Evolutionary conservation across 208 protist genomes (phyloP).

Genomic region (Borovskyia barvae): DNA sequence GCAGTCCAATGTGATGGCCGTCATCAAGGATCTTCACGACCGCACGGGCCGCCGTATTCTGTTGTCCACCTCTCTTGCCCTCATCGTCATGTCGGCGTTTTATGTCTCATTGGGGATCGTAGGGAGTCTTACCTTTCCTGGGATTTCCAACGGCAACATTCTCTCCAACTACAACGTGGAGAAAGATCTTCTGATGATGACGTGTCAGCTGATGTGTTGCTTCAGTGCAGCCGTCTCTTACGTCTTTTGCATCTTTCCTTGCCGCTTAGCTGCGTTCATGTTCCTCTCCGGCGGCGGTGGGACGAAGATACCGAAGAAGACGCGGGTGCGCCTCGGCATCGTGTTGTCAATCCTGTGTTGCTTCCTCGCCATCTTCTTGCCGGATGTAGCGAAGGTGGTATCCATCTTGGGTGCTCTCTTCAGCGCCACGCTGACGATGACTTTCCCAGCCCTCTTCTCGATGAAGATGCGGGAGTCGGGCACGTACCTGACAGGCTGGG

Average conservation of each 20-base stretch:
- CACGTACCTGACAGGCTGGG: constrained; percentile 49
- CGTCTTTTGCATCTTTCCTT: constrained; percentile 78
- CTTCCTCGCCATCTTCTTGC: constrained; percentile 60
- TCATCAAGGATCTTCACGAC: constrained; percentile 81
- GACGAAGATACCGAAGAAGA: constrained; percentile 58
- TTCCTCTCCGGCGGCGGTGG: constrained; percentile 50
- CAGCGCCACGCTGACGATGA: constrained; percentile 81
- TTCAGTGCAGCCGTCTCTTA: constrained; percentile 69
- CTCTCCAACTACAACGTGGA: constrained; percentile 55
- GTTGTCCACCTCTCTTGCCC: constrained; percentile 55
- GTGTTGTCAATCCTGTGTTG: constrained; percentile 30
- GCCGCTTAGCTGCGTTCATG: constrained; percentile 67
- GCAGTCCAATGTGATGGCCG: constrained; percentile 80
- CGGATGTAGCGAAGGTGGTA: constrained; percentile 64
- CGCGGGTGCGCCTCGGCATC: constrained; percentile 44
- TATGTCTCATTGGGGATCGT: constrained; percentile 59
- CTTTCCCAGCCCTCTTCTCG: constrained; percentile 71
- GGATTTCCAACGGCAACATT: constrained; percentile 63
- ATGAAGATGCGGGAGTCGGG: constrained; percentile 58
- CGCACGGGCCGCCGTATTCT: constrained; percentile 59
- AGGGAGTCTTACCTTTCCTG: constrained; percentile 60
- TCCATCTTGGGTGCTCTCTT: constrained; percentile 66
- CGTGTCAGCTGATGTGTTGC: constrained; percentile 71
- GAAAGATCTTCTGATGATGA: constrained; percentile 58
- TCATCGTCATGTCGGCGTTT: constrained; percentile 53